Conservation (phyloP, 441 rosid species). For the Eutrema salsugineum region DNA sequence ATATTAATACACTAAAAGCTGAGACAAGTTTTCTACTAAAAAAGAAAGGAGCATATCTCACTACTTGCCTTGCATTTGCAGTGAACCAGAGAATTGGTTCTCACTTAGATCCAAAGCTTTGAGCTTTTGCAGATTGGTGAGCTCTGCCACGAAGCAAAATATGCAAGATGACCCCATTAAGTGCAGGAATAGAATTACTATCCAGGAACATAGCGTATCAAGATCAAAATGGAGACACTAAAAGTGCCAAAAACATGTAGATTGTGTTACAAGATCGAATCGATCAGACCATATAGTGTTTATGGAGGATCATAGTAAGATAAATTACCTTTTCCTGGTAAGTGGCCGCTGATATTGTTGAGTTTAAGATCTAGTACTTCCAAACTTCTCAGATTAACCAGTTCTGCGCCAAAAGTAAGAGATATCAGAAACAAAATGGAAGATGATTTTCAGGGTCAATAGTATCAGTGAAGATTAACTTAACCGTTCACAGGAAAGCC, state of each 20-base stretch:
- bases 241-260: neutral
- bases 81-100: neutral
- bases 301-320: neutral
- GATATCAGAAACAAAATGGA: neutral
- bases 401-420: neutral
- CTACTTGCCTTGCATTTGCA: constrained; percentile 14
- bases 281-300: neutral
- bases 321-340: constrained; percentile 7
- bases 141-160: neutral
- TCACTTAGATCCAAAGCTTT: constrained; percentile 20
- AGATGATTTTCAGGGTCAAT: neutral
- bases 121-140: neutral
- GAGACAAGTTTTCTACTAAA: neutral
- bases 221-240: neutral
- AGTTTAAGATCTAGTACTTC: constrained; percentile 6
- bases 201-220: no score
- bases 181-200: neutral
- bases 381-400: constrained; percentile 8
- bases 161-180: neutral
- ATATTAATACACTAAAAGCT: neutral
- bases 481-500: constrained; percentile 1
- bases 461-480: neutral
- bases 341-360: neutral
- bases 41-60: neutral
- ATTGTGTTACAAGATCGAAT: neutral